Evolutionary conservation across 176 grass and related monocot species (phyloP), one percentile per base, ranked within the genome.

Genomic region (Sorghum bicolor): DNA sequence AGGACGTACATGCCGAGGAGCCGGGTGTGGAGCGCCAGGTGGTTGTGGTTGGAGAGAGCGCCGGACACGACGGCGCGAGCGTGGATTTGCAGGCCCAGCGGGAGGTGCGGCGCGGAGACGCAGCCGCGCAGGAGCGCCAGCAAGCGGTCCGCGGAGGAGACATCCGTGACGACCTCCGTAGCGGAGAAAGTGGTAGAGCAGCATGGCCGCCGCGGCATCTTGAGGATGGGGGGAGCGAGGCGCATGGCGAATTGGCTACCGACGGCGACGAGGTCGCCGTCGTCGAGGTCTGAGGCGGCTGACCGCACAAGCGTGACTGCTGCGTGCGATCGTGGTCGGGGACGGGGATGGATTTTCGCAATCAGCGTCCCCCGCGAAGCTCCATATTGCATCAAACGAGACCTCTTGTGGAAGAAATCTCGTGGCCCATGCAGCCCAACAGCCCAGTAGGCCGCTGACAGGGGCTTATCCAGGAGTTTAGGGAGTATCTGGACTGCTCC

Each of bases 1-100:
- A 97, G 87, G 10, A 94, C 87, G 67, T 94, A 97, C 90, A 89
- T 91, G 20, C 92, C 88, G 55, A 94, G 43, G 83, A 97, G 74
- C 14, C 88, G 80, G 45, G 83, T 87, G 31, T 77, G 78, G 63
- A 94, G 52, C 30, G 33, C 41, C 36, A 64, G n/a, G 57, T 72
- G 12, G 15, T 48, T 5, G 70, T 75, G 16, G 15, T 40, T 6
- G 70, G 24, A 45, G 48, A 79, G 53, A 10, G 83, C 19, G 12
- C 88, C 95, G 5, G 84, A 81, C 31, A 86, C 72, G 52, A 93
- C 83, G 48, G 89, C 74, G 50, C 88, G 90, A 19, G 83, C 94
- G 83, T 97, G 94, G 45, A 89, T 74, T 80, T 85, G 90, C 64
- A 89, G 83, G 53, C 90, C 92, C 31, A 84, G 87, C 13, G 60